Conservation (phyloP, 2,329 filamentous ascomycete genomes). For the Aspergillus arachidicola region DNA sequence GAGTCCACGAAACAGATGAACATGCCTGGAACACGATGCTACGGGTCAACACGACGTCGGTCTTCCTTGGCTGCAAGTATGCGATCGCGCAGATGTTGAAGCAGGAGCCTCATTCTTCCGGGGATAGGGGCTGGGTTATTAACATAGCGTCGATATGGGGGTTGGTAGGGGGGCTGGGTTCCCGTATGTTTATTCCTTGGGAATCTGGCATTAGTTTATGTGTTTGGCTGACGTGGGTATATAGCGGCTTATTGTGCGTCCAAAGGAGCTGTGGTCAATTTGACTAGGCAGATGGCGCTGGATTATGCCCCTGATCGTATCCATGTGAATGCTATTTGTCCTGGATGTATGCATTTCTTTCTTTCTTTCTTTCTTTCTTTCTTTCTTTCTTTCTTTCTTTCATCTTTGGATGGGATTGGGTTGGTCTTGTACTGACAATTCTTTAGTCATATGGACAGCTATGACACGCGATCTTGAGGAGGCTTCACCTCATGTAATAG, state of each 20-base stretch:
- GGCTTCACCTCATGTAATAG: not conserved
- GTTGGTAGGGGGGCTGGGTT: constrained; percentile 27
- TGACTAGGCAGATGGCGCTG: constrained; percentile 53
- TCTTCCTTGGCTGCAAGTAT: constrained; percentile 46
- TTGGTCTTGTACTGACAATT: not conserved
- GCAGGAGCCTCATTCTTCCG: constrained; percentile 33
- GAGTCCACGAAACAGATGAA: constrained; percentile 52
- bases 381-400: not conserved
- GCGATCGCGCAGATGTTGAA: constrained; percentile 38
- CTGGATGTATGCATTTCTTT: constrained; percentile 43
- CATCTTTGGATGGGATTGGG: not conserved
- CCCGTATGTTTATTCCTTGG: constrained; percentile 14
- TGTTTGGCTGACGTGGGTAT: constrained; percentile 2
- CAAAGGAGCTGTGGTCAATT: constrained; percentile 54
- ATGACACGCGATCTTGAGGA: constrained; percentile 18
- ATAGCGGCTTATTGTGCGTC: constrained; percentile 49
- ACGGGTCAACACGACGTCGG: constrained; percentile 42
- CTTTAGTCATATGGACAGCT: constrained; percentile 29
- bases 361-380: not conserved
- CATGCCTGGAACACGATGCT: constrained; percentile 48
- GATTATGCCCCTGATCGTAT: constrained; percentile 54
- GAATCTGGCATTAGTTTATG: constrained; percentile 10
- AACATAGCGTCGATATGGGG: constrained; percentile 34
- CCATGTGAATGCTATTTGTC: constrained; percentile 58
- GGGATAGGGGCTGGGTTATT: constrained; percentile 38